Percentiles rank a stretch among this genome's conserved stretches.
phyloP scores from a whole-genome alignment of 208 protist genomes.

The Porcisia hertigi region DNA sequence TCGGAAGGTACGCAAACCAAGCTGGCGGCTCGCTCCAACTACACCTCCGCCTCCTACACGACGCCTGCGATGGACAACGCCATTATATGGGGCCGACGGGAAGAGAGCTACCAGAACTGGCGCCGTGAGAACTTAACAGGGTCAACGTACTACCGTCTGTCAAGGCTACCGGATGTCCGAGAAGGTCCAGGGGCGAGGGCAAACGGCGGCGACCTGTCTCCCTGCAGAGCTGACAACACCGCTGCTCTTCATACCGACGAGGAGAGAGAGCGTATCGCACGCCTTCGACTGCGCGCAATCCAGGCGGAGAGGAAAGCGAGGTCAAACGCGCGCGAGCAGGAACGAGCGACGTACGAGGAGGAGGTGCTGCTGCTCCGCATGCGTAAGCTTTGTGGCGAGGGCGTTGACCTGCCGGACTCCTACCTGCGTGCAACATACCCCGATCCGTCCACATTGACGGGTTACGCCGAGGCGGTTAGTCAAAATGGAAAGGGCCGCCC shows the following conservation, averaged over 20 bases:
- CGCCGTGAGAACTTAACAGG: slow-evolving; percentile 20
- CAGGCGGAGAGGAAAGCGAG: slow-evolving; percentile 31
- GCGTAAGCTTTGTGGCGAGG: slow-evolving; percentile 37
- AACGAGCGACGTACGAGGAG: slow-evolving; percentile 9
- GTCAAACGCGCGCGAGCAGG: slow-evolving; percentile 8
- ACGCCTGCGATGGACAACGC: slow-evolving; percentile 10
- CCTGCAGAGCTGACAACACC: neutral
- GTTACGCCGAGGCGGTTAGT: slow-evolving; percentile 6
- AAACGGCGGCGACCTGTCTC: neutral
- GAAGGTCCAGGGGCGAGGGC: neutral
- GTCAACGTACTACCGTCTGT: slow-evolving; percentile 29
- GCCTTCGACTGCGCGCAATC: slow-evolving; percentile 32
- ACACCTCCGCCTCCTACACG: slow-evolving; percentile 32
- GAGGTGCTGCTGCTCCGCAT: slow-evolving; percentile 27
- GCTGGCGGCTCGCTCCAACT: neutral
- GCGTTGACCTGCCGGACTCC: slow-evolving; percentile 45
- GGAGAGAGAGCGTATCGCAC: slow-evolving; percentile 27
- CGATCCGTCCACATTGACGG: slow-evolving; percentile 12
- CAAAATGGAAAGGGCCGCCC: neutral
- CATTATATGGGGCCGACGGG: slow-evolving; percentile 27
- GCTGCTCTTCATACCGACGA: slow-evolving; percentile 1
- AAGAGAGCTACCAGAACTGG: slow-evolving; percentile 52
- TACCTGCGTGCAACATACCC: slow-evolving; percentile 47
- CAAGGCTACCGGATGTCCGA: neutral
- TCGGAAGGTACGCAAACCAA: neutral